These are phyloP conservation scores for Zarea fungicola DNA, from an alignment of 2,329 filamentous ascomycete genomes.

Conservation along the genomic window DNA sequence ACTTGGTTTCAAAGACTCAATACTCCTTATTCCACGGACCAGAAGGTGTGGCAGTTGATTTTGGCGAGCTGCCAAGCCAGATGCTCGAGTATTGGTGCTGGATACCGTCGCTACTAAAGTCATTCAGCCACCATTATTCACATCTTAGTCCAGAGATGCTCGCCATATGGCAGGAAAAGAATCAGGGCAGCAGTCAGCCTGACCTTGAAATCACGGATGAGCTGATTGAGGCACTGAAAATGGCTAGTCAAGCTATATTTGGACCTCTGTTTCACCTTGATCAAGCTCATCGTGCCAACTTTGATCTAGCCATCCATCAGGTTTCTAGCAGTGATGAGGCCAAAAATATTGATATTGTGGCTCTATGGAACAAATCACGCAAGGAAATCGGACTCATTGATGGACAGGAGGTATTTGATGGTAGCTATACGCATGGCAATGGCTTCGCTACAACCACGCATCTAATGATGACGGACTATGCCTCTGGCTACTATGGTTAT, in stretches of 20 bases:
- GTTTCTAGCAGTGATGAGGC: neutral
- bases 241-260: neutral
- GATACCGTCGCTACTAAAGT: neutral
- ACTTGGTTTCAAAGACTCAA: no score
- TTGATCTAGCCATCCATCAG: constrained; percentile 1
- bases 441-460: neutral
- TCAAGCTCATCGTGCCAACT: neutral
- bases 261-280: neutral
- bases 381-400: neutral
- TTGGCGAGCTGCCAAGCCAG: neutral
- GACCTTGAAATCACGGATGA: neutral
- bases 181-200: neutral
- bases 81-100: constrained; percentile 4
- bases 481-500: neutral
- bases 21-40: no score
- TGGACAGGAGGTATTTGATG: constrained; percentile 1
- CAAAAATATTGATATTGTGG: neutral
- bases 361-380: neutral
- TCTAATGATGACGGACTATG: neutral
- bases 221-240: neutral
- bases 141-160: neutral
- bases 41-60: no score
- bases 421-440: neutral
- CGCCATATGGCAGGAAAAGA: neutral
- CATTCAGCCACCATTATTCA: neutral